These are phyloP conservation scores for Penicillium sp. DNA, from an alignment of 2,329 filamentous ascomycete species.

Conservation along the genomic window DNA sequence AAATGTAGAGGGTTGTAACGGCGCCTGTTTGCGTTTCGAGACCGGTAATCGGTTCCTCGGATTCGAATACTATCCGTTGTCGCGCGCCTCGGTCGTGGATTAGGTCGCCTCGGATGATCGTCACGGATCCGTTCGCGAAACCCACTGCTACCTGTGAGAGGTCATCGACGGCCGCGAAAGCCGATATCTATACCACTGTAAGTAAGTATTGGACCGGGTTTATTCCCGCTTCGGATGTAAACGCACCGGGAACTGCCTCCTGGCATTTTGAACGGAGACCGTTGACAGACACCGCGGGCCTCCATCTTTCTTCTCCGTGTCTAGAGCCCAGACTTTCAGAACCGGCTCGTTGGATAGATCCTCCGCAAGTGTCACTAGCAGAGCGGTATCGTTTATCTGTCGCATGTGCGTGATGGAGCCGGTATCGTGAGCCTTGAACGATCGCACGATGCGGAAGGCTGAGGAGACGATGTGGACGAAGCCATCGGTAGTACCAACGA, in stretches of 20 bases:
- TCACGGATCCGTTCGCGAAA: constrained; percentile 90
- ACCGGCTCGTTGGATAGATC: constrained; percentile 79
- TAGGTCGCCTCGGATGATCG: constrained; percentile 83
- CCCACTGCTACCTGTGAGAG: constrained; percentile 87
- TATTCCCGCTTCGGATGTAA: too few species aligned
- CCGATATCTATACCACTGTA: constrained; percentile 50
- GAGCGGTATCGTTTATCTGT: constrained; percentile 76
- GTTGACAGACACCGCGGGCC: constrained; percentile 80
- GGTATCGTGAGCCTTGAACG: constrained; percentile 75
- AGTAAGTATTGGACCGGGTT: background rate
- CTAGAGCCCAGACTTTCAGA: constrained; percentile 93
- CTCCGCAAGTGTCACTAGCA: constrained; percentile 73
- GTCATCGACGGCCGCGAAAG: constrained; percentile 78
- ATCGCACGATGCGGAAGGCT: constrained; percentile 74
- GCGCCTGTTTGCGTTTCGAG: constrained; percentile 63
- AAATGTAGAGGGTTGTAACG: constrained; percentile 75
- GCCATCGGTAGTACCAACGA: constrained; percentile 78
- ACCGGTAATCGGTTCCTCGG: constrained; percentile 89
- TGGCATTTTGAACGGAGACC: constrained; percentile 75
- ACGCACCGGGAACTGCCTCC: constrained; percentile 79
- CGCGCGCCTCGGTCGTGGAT: constrained; percentile 91
- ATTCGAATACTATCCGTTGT: constrained; percentile 90
- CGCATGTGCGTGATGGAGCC: constrained; percentile 77
- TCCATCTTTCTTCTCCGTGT: constrained; percentile 90
- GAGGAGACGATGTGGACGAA: constrained; percentile 78